phyloP scores from a whole-genome alignment of 1,139 yeast genomes.

The Nakaseomyces nivariensis region DNA sequence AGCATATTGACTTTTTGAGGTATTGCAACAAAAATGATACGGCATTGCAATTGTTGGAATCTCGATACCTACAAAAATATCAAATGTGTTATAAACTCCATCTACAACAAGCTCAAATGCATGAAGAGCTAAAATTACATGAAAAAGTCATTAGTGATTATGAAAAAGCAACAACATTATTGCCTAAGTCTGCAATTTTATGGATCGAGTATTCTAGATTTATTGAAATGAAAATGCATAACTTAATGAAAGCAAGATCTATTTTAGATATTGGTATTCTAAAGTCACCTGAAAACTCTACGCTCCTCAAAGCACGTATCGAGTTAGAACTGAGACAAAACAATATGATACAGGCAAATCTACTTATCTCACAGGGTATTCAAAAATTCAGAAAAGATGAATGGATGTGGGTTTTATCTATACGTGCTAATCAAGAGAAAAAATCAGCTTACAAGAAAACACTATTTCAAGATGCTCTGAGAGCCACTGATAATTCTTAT shows the following conservation, averaged over 20 bases:
- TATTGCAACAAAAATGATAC: constrained; percentile 26
- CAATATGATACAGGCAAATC: constrained; percentile 45
- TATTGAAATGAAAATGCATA: constrained; percentile 37
- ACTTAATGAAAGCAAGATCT: constrained; percentile 57
- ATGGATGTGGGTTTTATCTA: constrained; percentile 50
- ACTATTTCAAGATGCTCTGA: constrained; percentile 63
- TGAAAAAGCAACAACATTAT: constrained; percentile 39
- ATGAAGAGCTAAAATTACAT: constrained; percentile 16
- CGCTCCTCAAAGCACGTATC: constrained; percentile 50
- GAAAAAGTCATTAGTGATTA: constrained; percentile 41
- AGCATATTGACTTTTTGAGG: constrained; percentile 50
- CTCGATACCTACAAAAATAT: constrained; percentile 31
- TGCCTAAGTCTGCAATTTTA: constrained; percentile 37
- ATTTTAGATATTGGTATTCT: constrained; percentile 59
- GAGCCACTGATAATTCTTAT: constrained; percentile 52
- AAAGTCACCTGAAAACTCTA: constrained; percentile 40
- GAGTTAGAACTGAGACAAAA: constrained; percentile 42
- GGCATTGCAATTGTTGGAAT: constrained; percentile 36
- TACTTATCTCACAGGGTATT: constrained; percentile 50
- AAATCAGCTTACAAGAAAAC: constrained; percentile 43
- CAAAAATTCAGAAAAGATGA: constrained; percentile 52
- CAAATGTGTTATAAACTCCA: constrained; percentile 17
- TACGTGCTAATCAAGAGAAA: constrained; percentile 40
- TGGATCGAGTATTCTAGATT: constrained; percentile 50
- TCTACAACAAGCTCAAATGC: constrained; percentile 21